Base-by-base conservation (phyloP, 2,329 filamentous ascomycete species). In the Thielaviopsis populi region DNA sequence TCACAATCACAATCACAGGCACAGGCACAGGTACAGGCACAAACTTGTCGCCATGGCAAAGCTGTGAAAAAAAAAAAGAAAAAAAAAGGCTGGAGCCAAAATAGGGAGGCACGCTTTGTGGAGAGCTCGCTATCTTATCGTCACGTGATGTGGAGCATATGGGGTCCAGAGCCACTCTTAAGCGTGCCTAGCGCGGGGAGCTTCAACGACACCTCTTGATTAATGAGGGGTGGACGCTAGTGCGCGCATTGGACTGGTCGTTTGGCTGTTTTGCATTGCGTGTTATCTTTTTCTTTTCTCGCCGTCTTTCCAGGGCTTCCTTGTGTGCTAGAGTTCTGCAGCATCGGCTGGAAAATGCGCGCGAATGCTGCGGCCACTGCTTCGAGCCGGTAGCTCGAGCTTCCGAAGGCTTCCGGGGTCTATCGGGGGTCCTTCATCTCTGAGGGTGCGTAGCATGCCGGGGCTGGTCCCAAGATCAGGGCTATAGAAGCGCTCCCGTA, bases 91-190 rank as follows among this genome's bases (percentile, higher is more conserved):
- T 50, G 43, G 17, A 37, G 27, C 19, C 13, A 54, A 37, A 22
- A 56, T 19, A 11, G 15, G 27, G 27, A 19, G 19, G 13, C n/a
- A n/a, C n/a, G n/a, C n/a, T n/a, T n/a, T n/a, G 53, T n/a, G 27
- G 27, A 30, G 22, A 11, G 6, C 19, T 2, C 17, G 13, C 11
- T 60, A 63, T 65, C 64, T 60, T 63, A 63, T 60, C 64, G 22
- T n/a, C 64, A 65, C 60, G 60, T 56, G 63, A 64, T 64, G 43
- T 53, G 56, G 58, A 48, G 58, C 43, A 63, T 22, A 37, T 10
- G 53, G 61, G 27, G 50, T 24, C 37, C 27, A 33, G 46, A n/a
- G 17, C 59, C 27, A 46, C 37, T 43, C 30, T 42, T 61, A 61
- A 61, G 59, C 41, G 41, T n/a, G 27, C 2, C 30, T 56, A 56